These are phyloP conservation scores for Phytophthora parvispora DNA, from an alignment of 352 stramenopile species.

Conservation along the genomic window DNA sequence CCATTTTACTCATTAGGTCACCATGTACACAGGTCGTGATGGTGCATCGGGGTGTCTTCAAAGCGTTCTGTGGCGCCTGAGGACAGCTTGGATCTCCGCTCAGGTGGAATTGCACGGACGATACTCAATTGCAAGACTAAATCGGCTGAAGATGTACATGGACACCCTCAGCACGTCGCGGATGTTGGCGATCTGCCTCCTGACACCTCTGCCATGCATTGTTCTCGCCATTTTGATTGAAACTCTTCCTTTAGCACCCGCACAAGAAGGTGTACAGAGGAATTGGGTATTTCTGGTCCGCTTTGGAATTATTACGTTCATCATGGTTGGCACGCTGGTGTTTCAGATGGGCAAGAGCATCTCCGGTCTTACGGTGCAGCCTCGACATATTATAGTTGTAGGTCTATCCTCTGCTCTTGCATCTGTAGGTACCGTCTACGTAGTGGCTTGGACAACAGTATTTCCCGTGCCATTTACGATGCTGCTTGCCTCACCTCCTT, in stretches of 20 bases:
- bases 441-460: neutral
- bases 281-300: neutral
- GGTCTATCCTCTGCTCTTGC: neutral
- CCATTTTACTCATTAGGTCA: neutral
- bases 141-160: neutral
- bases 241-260: neutral
- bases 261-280: neutral
- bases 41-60: neutral
- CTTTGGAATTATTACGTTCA: neutral
- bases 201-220: neutral
- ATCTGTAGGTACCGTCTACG: neutral
- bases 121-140: neutral
- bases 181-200: neutral
- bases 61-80: neutral
- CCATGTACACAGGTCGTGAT: neutral
- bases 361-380: neutral
- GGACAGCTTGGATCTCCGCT: neutral
- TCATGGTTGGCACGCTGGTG: slow-evolving; percentile 1
- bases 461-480: neutral
- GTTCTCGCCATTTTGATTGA: neutral
- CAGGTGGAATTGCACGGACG: neutral
- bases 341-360: neutral
- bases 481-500: neutral
- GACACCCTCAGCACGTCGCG: neutral
- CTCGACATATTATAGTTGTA: neutral